phyloP scores from a whole-genome alignment of 2,329 filamentous ascomycete genomes.

The Aspergillus sp. region DNA sequence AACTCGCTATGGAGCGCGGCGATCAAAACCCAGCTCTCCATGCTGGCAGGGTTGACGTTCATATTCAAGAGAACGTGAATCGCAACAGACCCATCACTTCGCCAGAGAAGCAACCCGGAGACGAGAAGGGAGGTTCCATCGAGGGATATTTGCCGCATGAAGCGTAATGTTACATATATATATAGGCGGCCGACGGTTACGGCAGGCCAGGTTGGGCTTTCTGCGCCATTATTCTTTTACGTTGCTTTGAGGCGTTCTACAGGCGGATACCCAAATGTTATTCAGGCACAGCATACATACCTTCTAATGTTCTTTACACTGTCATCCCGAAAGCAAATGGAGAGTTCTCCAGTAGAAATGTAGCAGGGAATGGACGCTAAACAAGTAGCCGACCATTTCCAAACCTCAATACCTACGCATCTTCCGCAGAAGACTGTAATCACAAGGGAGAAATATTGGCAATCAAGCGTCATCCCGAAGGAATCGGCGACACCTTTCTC shows the following conservation, averaged over 20 bases:
- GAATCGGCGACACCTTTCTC: conserved; percentile 90
- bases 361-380: background rate
- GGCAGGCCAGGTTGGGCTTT: background rate
- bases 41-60: conserved; percentile 32
- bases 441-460: conserved; percentile 59
- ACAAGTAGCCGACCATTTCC: background rate
- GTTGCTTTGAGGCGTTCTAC: conserved; percentile 10
- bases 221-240: background rate
- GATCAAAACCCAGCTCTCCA: conserved; percentile 28
- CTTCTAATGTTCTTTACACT: background rate
- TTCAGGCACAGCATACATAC: conserved; percentile 5
- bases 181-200: background rate
- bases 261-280: conserved; percentile 16
- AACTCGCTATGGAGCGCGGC: conserved; percentile 38
- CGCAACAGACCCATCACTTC: conserved; percentile 20
- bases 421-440: conserved; percentile 15
- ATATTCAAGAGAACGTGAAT: conserved; percentile 34
- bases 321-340: background rate
- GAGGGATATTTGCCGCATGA: conserved; percentile 42
- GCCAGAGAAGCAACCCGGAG: conserved; percentile 35
- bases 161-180: conserved; percentile 2
- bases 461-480: conserved; percentile 85
- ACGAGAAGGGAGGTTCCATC: conserved; percentile 40
- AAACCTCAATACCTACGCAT: conserved; percentile 21
- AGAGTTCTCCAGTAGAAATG: background rate